Base-by-base conservation (phyloP, 2,329 filamentous ascomycete genomes). In the Cladosporium sp. region DNA sequence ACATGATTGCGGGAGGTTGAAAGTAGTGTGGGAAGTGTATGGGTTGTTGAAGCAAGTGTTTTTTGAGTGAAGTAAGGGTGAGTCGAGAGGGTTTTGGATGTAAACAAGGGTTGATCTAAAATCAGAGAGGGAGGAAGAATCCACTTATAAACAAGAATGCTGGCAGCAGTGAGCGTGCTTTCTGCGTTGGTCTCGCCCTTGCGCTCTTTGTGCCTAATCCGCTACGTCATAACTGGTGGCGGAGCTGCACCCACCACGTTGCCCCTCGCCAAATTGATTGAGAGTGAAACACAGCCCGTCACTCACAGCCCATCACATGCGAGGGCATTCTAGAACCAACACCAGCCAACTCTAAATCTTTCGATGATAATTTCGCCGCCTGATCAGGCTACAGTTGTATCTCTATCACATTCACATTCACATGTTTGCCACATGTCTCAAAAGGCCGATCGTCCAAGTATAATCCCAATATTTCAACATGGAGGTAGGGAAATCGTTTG, bases 1-100 rank as follows among this genome's bases (percentile, higher is more conserved):
- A 69, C 75, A 78, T 77, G 56, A 38, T 71, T 52, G 43, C 36
- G 16, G 35, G 32, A n/a, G 27, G 9, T 16, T 36, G 15, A 20
- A 7, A n/a, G 12, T 18, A 9, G 13, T 19, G 32, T 32, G 18
- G n/a, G 4, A 15, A 13, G 9, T 3, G 11, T 7, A 3, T 45
- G 8, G 16, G 27, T 43, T 18, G 16, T 4, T 27, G 9, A 27
- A 5, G 22, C 22, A 27, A 27, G 22, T 9, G 22, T 4, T 27
- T 27, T 4, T 4, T 9, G 22, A 27, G 22, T 4, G n/a, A 16
- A 25, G 38, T 40, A 18, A 25, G 30, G 12, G 11, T 2, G 30
- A 25, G 33, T 25, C 22, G 18, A 7, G 20, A 35, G 13, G 20
- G 32, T 13, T 45, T 8, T 12, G 15, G 20, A 38, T 15, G 35